Conservation (phyloP, 2,329 filamentous ascomycete species). For the Microascus cirrosus region DNA sequence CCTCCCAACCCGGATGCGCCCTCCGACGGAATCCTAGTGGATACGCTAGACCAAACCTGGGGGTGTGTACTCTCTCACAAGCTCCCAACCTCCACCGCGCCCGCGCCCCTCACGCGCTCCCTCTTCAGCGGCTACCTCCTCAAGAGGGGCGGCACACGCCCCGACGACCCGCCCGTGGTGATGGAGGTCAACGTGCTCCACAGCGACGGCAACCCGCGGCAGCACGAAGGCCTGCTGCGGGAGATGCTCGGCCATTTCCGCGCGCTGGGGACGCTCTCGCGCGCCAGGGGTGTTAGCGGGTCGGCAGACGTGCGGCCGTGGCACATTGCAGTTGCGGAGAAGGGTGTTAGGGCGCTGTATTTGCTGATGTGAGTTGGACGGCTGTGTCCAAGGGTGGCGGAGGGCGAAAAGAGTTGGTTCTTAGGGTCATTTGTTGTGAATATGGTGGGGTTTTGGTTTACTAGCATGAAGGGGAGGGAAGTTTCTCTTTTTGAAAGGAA, state of each 20-base stretch:
- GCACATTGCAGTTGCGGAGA: conserved; percentile 64
- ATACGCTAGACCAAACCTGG: conserved; percentile 66
- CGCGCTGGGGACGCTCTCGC: conserved; percentile 56
- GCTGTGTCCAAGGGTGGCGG: too few relatives aligned
- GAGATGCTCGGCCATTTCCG: conserved; percentile 63
- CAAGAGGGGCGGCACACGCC: conserved; percentile 45
- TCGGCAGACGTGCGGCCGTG: conserved; percentile 58
- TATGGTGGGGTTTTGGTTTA: not conserved
- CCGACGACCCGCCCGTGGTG: conserved; percentile 46
- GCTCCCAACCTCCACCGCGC: conserved; percentile 45
- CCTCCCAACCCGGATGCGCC: conserved; percentile 13
- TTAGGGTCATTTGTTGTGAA: not conserved
- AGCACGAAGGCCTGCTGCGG: conserved; percentile 53
- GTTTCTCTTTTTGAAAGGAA: not conserved
- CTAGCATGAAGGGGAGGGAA: not conserved
- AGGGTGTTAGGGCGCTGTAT: conserved; percentile 55
- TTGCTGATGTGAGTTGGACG: conserved; percentile 41
- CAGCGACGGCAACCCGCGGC: conserved; percentile 37
- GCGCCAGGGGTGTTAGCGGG: conserved; percentile 52
- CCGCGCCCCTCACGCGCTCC: conserved; percentile 41
- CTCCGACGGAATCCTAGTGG: conserved; percentile 58
- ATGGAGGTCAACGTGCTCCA: conserved; percentile 57
- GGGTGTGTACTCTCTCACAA: conserved; percentile 59
- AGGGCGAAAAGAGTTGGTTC: not conserved
- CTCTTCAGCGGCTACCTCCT: conserved; percentile 56